Conservation (phyloP, 805 yeast species). For the Metschnikowia vanudenii region DNA sequence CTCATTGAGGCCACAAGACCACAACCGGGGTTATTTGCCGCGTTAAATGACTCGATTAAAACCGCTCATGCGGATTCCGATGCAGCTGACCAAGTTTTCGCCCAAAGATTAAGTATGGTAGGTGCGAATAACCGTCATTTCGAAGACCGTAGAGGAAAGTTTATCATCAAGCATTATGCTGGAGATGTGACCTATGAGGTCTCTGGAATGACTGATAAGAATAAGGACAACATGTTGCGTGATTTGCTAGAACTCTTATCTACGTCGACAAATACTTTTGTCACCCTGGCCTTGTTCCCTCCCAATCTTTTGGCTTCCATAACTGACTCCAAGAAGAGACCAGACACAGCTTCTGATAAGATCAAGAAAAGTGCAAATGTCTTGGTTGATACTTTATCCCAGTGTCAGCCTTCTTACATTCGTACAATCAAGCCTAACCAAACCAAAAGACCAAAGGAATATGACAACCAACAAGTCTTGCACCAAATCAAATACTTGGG, state of each 20-base stretch:
- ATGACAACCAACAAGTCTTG: conserved; percentile 82
- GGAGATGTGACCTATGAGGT: conserved; percentile 97
- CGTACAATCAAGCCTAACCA: conserved; percentile 98
- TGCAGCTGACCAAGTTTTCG: conserved; percentile 96
- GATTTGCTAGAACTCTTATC: conserved; percentile 79
- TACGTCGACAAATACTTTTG: conserved; percentile 68
- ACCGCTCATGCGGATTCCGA: conserved; percentile 97
- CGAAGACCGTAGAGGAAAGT: conserved; percentile 83
- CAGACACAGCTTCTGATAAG: conserved; percentile 95
- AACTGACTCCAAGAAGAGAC: conserved; percentile 67
- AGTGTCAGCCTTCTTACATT: conserved; percentile 92
- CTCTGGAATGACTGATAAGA: conserved; percentile 89
- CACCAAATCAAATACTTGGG: conserved; percentile 97
- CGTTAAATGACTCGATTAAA: conserved; percentile 93
- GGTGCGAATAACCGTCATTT: conserved; percentile 77
- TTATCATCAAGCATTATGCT: conserved; percentile 92
- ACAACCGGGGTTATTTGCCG: conserved; percentile 90
- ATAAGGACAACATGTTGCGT: conserved; percentile 89
- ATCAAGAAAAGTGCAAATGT: conserved; percentile 89
- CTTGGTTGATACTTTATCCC: conserved; percentile 82
- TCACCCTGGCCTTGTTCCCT: conserved; percentile 51
- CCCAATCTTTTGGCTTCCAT: conserved; percentile 34
- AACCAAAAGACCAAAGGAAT: conserved; percentile 85
- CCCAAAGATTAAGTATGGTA: conserved; percentile 85
- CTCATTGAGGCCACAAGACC: conserved; percentile 91